phyloP scores from a whole-genome alignment of 2,329 filamentous ascomycete species.

The Grosmannia huntii region DNA sequence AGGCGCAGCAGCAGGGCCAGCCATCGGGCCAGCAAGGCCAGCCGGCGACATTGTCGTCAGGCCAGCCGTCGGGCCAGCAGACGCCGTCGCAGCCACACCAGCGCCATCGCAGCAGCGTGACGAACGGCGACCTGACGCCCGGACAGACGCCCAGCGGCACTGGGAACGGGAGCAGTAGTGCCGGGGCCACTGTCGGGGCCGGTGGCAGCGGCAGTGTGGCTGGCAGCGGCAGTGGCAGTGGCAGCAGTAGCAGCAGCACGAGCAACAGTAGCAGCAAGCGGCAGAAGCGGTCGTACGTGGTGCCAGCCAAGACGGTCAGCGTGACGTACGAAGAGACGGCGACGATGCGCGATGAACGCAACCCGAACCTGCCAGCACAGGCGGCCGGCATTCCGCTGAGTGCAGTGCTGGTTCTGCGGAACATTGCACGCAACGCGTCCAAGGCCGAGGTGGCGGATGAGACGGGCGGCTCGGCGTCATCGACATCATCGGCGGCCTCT shows the following conservation, averaged over 20 bases:
- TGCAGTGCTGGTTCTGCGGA: slow-evolving; percentile 63
- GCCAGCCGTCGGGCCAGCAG: slow-evolving; percentile 1
- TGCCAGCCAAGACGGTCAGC: slow-evolving; percentile 41
- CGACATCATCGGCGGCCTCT: not conserved
- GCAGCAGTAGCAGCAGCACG: slow-evolving; percentile 3
- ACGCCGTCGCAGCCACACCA: slow-evolving; percentile 9
- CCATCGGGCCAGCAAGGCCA: slow-evolving; percentile 10
- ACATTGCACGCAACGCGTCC: slow-evolving; percentile 56
- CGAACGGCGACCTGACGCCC: slow-evolving; percentile 15
- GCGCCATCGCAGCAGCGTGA: slow-evolving; percentile 12
- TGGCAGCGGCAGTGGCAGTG: not conserved
- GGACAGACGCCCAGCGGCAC: not conserved
- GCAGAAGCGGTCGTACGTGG: slow-evolving; percentile 32
- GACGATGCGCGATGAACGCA: slow-evolving; percentile 42
- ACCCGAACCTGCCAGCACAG: slow-evolving; percentile 44
- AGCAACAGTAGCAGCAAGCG: slow-evolving; percentile 16
- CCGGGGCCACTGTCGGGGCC: not conserved
- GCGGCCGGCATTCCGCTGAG: slow-evolving; percentile 70
- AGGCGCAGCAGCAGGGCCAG: slow-evolving; percentile 10
- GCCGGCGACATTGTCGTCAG: not conserved
- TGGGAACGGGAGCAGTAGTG: not conserved
- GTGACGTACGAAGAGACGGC: slow-evolving; percentile 44
- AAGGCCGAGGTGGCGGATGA: slow-evolving; percentile 37
- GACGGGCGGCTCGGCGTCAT: too few relatives aligned
- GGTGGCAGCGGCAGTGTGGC: not conserved